Conservation (phyloP, 1,284 basidiomycete species). For the Marasmius oreades region DNA sequence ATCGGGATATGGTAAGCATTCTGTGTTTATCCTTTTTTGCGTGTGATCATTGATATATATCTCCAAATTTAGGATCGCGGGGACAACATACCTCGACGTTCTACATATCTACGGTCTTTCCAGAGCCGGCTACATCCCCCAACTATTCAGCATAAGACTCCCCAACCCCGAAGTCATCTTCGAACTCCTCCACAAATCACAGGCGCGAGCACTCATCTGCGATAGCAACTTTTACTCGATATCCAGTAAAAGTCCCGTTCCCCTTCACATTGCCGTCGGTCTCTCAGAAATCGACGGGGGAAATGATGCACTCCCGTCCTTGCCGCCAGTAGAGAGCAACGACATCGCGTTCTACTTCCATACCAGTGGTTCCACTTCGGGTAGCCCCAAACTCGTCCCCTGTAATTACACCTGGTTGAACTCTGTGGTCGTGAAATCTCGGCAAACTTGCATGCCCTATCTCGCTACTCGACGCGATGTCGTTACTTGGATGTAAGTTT, state of each 20-base stretch:
- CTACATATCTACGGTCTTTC: conserved; percentile 70
- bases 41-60: conserved; percentile 8
- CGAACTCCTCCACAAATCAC: conserved; percentile 56
- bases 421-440: conserved; percentile 52
- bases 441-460: conserved; percentile 45
- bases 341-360: conserved; percentile 67
- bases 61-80: conserved; percentile 48
- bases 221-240: conserved; percentile 42
- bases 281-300: conserved; percentile 34
- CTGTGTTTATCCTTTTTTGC: conserved; percentile 1
- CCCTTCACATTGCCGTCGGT: conserved; percentile 39
- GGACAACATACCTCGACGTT: conserved; percentile 63
- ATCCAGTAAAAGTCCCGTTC: conserved; percentile 39
- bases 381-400: conserved; percentile 69
- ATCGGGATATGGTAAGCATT: conserved; percentile 63
- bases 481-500: conserved; percentile 57
- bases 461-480: conserved; percentile 56
- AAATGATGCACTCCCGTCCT: conserved; percentile 39
- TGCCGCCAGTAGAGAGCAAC: conserved; percentile 34
- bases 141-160: conserved; percentile 67
- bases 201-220: conserved; percentile 58
- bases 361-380: conserved; percentile 74
- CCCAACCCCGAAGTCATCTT: conserved; percentile 65
- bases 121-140: conserved; percentile 68
- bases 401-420: conserved; percentile 61